Conservation (phyloP, 345 rosid species). For the Eucalyptus lansdowneana region DNA sequence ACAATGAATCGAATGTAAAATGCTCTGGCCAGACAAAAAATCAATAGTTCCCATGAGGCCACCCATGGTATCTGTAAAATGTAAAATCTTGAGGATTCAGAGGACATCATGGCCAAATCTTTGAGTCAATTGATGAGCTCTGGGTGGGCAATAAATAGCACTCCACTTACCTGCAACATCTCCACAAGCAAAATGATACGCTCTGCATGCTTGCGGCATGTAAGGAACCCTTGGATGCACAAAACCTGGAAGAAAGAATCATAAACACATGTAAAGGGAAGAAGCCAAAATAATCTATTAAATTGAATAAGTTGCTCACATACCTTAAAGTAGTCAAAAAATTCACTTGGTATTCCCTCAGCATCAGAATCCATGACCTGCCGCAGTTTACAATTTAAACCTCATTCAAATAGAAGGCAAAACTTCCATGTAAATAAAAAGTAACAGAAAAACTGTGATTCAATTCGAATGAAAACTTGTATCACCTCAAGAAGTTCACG, state of each 20-base stretch:
- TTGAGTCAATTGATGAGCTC: background rate
- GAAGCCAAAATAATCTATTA: background rate
- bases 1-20: background rate
- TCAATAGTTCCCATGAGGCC: background rate
- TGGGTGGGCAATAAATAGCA: background rate
- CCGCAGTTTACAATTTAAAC: background rate
- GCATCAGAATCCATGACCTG: slow-evolving; percentile 99
- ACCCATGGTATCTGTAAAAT: background rate
- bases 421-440: background rate
- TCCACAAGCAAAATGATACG: slow-evolving; percentile 93
- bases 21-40: background rate
- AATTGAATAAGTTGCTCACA: background rate
- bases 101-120: background rate
- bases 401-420: background rate
- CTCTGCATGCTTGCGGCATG: slow-evolving; percentile 96
- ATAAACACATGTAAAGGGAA: background rate
- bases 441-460: background rate
- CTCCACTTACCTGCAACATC: slow-evolving; percentile 83
- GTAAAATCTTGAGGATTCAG: background rate
- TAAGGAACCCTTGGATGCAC: slow-evolving; percentile 97
- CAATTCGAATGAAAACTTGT: background rate
- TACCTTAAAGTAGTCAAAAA: slow-evolving; percentile 99
- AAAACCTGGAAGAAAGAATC: slow-evolving; percentile 41
- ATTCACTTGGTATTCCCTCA: slow-evolving; percentile 98
- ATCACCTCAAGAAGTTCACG: slow-evolving; percentile 97